A percentile compares a stretch with the other conserved stretches of the same genome.
Conservation (phyloP, 148 eudicot species). For the Arctostaphylos glauca region DNA sequence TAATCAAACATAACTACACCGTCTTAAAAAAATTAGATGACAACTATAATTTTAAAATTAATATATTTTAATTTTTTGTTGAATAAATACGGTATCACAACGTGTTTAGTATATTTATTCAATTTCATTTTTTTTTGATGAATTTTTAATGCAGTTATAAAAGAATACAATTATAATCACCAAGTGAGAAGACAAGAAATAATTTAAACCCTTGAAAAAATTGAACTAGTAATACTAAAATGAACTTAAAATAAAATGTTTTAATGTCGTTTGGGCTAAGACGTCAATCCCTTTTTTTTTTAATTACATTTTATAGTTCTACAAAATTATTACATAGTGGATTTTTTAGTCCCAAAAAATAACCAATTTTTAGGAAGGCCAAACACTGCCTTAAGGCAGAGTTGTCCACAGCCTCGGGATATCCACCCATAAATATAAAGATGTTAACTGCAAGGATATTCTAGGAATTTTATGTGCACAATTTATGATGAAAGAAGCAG, state of each 20-base stretch:
- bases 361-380: not conserved
- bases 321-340: not conserved
- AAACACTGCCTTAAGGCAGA: slow-evolving; percentile 17
- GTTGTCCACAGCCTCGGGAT: slow-evolving; percentile 26
- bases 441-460: not conserved
- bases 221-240: not conserved
- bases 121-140: not conserved
- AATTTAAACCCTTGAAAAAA: not conserved
- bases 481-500: no score
- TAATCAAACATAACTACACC: not conserved
- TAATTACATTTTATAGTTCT: no score
- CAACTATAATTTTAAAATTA: not conserved
- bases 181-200: not conserved
- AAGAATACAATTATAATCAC: not conserved
- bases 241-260: not conserved
- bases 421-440: slow-evolving; percentile 13
- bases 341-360: not conserved
- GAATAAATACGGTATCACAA: not conserved
- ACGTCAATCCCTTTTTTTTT: no score
- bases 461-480: not conserved
- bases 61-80: not conserved
- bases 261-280: no score
- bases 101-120: not conserved
- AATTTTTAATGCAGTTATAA: not conserved
- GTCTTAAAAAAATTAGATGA: not conserved